These are phyloP conservation scores for Cryptosporidium viatorum DNA, from an alignment of 169 alveolate genomes.

Conservation along the genomic window DNA sequence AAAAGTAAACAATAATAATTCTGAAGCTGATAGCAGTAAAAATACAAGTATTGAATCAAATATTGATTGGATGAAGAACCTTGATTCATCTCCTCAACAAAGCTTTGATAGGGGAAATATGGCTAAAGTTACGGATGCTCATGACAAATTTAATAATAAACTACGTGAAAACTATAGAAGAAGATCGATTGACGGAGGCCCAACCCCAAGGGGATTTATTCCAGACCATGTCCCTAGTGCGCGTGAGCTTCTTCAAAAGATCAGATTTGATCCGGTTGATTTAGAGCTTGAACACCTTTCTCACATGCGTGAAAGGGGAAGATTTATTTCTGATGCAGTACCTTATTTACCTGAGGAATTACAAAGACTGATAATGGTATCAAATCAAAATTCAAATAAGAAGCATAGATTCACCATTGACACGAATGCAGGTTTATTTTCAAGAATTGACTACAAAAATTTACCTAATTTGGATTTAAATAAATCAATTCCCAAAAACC, in stretches of 20 bases:
- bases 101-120: not conserved
- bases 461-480: not conserved
- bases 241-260: conserved; percentile 74
- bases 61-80: conserved; percentile 16
- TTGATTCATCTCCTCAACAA: conserved; percentile 24
- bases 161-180: conserved; percentile 65
- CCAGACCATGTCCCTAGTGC: conserved; percentile 76
- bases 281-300: conserved; percentile 60
- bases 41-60: not conserved
- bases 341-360: conserved; percentile 71
- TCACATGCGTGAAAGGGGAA: conserved; percentile 73
- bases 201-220: conserved; percentile 74
- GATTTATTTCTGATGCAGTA: conserved; percentile 74
- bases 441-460: conserved; percentile 28
- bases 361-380: conserved; percentile 64
- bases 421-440: conserved; percentile 25
- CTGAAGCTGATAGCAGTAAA: not conserved
- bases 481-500: not conserved
- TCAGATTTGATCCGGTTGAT: conserved; percentile 69
- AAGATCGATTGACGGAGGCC: conserved; percentile 73
- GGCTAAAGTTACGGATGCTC: not conserved
- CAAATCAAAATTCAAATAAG: conserved; percentile 50
- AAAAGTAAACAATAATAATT: not conserved
- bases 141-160: conserved; percentile 33
- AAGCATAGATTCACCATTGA: conserved; percentile 66